Evolutionary conservation across 2,329 filamentous ascomycete genomes (phyloP).

Genomic region (Lecanicillium sp.): DNA sequence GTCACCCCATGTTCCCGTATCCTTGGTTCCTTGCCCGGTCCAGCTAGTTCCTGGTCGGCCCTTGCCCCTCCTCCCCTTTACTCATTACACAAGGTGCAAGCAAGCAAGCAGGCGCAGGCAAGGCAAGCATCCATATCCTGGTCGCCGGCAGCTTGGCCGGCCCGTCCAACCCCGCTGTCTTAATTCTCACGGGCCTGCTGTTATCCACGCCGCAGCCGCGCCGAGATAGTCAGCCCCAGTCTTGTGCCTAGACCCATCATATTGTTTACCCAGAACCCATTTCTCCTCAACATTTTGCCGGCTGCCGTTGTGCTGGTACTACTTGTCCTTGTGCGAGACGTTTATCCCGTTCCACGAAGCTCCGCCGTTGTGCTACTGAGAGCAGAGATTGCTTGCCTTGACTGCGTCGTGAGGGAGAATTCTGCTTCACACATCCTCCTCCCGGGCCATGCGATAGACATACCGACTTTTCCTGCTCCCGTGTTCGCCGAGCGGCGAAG

Average conservation of each 20-base stretch:
- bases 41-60: background rate
- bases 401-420: too few species aligned
- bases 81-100: background rate
- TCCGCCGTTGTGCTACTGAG: background rate
- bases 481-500: slow-evolving; percentile 7
- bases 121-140: too few species aligned
- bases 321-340: slow-evolving; percentile 1
- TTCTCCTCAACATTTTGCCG: slow-evolving; percentile 1
- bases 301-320: too few species aligned
- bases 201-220: slow-evolving; percentile 13
- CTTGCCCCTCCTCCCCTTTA: slow-evolving; percentile 4
- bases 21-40: background rate
- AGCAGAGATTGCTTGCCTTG: background rate
- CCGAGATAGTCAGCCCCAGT: slow-evolving; percentile 10
- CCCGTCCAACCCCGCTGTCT: slow-evolving; percentile 11
- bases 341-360: slow-evolving; percentile 2
- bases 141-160: slow-evolving; percentile 9
- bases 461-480: background rate
- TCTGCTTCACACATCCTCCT: background rate
- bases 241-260: slow-evolving; percentile 10
- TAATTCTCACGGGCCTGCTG: slow-evolving; percentile 11
- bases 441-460: slow-evolving; percentile 6
- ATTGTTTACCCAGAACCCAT: slow-evolving; percentile 2
- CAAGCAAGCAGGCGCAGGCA: too few species aligned
- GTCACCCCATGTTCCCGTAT: too few species aligned